Evolutionary conservation across 2,329 filamentous ascomycete genomes (phyloP).

Genomic region (Sclerotinia spermophila): DNA sequence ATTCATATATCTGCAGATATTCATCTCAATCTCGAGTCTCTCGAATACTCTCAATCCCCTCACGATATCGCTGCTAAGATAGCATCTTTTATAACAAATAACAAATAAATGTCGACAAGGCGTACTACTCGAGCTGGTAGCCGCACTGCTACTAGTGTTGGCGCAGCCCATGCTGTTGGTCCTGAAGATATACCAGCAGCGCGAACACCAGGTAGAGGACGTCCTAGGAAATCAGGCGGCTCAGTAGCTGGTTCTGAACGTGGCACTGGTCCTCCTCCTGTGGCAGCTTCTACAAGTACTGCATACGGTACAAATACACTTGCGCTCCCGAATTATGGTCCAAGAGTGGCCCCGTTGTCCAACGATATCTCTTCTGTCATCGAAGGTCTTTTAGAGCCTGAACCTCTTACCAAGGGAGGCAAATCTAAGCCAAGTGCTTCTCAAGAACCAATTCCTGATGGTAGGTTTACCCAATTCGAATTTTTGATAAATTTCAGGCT

Average conservation of each 20-base stretch:
- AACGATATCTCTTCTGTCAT: slow-evolving; percentile 26
- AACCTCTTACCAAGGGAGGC: background rate
- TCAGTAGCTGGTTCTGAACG: slow-evolving; percentile 2
- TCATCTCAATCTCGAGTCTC: background rate
- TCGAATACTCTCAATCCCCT: background rate
- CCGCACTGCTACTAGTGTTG: slow-evolving; percentile 26
- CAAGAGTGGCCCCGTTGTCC: slow-evolving; percentile 18
- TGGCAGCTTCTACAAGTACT: slow-evolving; percentile 28
- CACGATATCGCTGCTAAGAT: background rate
- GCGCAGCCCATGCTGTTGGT: slow-evolving; percentile 23
- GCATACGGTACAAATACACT: slow-evolving; percentile 34
- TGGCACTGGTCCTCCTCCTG: slow-evolving; percentile 23
- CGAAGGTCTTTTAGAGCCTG: slow-evolving; percentile 23
- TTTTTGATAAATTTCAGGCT: background rate
- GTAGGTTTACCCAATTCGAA: background rate
- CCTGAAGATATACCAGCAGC: slow-evolving; percentile 24
- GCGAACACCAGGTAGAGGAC: slow-evolving; percentile 20
- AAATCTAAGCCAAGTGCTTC: background rate
- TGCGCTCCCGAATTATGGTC: slow-evolving; percentile 19
- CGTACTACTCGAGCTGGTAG: slow-evolving; percentile 29
- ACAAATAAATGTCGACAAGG: slow-evolving; percentile 30
- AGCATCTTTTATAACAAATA: background rate
- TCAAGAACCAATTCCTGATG: background rate
- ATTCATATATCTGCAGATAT: slow-evolving; percentile 4
- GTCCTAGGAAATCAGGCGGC: slow-evolving; percentile 6